Evolutionary conservation across 352 stramenopile genomes (phyloP), one percentile per base, ranked within the genome.

Genomic region (Pythium periplocum): DNA sequence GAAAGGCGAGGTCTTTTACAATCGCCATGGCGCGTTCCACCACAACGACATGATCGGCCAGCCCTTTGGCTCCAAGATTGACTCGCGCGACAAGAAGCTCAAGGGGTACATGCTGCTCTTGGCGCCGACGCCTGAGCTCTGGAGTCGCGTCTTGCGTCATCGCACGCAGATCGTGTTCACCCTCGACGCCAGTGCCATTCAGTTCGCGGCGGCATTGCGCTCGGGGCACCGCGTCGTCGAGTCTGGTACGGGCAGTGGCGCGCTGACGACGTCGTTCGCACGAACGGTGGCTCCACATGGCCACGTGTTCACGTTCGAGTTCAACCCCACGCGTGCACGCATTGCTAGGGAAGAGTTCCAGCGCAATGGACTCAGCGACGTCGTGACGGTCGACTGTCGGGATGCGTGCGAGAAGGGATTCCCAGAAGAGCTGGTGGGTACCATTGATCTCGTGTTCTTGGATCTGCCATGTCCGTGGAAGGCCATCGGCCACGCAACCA

Each of bases 121-220:
- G 44, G 81, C 93, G 43, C 96, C 96, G 7, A 98, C 96, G 8
- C 91, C 96, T 6, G 96, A 99, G 71, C 75, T 99, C 30, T 99
- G 97, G 97, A 96, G 89, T 53, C 80, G 82, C n/a, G 84, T 84
- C 54, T 60, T 96, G 70, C 81, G 84, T 52, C 85, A 94, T 50
- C 82, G 97, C 54, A 99, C 97, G 33, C 97, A 99, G 73, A 99
- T 99, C 71, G 95, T 99, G 26, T 98, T 98, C 62, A 95, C 96
- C 50, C 66, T 98, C 26, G 94, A 98, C 73, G 88, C 93, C 7
- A 95, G 78, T 51, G 93, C 96, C 57, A 95, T 98, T 66, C 75
- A 93, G 50, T 96, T 97, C 59, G 77, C 89, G 33, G 75, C 97
- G 6, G 70, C 96, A 60, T 70, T 98, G 57, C 74, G 83, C 51